phyloP scores from a whole-genome alignment of 2,329 filamentous ascomycete species.

The Hypoxylon sp. region DNA sequence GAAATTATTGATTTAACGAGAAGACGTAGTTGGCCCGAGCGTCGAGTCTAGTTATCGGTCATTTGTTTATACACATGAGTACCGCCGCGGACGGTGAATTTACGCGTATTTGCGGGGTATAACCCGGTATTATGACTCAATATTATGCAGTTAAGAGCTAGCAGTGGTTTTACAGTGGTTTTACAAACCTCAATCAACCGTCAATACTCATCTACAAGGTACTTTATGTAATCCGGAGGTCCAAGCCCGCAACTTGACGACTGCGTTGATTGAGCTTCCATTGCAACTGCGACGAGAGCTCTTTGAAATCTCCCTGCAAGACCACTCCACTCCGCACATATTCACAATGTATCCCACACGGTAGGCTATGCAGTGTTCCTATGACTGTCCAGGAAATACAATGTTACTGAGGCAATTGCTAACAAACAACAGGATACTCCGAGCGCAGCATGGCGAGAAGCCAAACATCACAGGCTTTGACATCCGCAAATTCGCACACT shows the following conservation, averaged over 20 bases:
- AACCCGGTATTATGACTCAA: slow-evolving; percentile 1
- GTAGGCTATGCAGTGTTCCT: slow-evolving; percentile 42
- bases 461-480: slow-evolving; percentile 94
- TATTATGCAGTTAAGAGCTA: slow-evolving; percentile 2
- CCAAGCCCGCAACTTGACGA: neutral
- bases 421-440: slow-evolving; percentile 62
- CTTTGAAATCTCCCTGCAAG: slow-evolving; percentile 12
- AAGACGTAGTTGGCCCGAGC: slow-evolving; percentile 10
- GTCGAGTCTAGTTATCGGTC: neutral
- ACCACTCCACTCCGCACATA: slow-evolving; percentile 12
- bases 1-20: slow-evolving; percentile 11
- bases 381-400: neutral
- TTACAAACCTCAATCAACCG: neutral
- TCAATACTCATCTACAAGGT: slow-evolving; percentile 5
- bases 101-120: neutral
- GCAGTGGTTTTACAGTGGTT: neutral
- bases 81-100: neutral
- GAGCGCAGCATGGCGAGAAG: slow-evolving; percentile 66
- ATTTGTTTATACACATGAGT: neutral
- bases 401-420: slow-evolving; percentile 15
- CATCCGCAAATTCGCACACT: slow-evolving; percentile 81
- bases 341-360: slow-evolving; percentile 56
- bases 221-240: slow-evolving; percentile 16
- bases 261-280: slow-evolving; percentile 21
- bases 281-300: slow-evolving; percentile 13